Base-by-base conservation (phyloP, 2,329 filamentous ascomycete genomes). In the Neoscytalidium dimidiatum region DNA sequence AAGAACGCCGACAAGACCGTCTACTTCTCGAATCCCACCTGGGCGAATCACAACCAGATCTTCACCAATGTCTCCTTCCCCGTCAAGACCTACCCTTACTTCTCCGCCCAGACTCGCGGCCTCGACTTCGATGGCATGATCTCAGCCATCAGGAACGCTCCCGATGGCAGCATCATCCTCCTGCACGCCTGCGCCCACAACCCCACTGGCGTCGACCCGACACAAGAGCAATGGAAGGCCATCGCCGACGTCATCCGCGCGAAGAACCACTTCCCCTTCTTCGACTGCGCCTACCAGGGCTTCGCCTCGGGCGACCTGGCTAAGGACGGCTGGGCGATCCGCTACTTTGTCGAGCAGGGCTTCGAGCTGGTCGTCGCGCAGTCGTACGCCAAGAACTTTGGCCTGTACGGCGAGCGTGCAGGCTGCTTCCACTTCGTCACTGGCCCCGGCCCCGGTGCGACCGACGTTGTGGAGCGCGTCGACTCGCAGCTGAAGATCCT, bases 11-110 rank as follows among this genome's bases (percentile, higher is more conserved):
- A 85, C 81, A 90, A 87, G 70, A 87, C 89, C 66, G 87, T 96
- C 80, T 97, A 97, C 85, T 85, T 98, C 78, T 97, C 93, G 74
- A 91, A 91, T 79, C 95, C 95, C 62, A 99, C 95, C 67, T 99
- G 95, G 95, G 93, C 91, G 71, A 99, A 99, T 83, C 95, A 99
- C 88, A 90, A 96, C 83, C 95, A 98, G 80, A 97, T 99, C 84
- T 97, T 99, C 83, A 87, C 84, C 80, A 98, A 98, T 76, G 93
- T 97, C 75, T 85, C 86, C 71, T 84, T 98, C 31, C 82, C 87
- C 35, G 87, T 92, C 72, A 89, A 89, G 71, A 87, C 87, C 69
- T 99, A 99, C 82, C 95, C 94, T 57, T 99, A 99, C 85, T 99
- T 97, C 83, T 90, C 89, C 78, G 88, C 92, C 77, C 78, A 91